Percentiles rank a stretch among this genome's conserved stretches.
phyloP scores from a whole-genome alignment of 2,329 filamentous ascomycete genomes.

The Epichloe scottii region DNA sequence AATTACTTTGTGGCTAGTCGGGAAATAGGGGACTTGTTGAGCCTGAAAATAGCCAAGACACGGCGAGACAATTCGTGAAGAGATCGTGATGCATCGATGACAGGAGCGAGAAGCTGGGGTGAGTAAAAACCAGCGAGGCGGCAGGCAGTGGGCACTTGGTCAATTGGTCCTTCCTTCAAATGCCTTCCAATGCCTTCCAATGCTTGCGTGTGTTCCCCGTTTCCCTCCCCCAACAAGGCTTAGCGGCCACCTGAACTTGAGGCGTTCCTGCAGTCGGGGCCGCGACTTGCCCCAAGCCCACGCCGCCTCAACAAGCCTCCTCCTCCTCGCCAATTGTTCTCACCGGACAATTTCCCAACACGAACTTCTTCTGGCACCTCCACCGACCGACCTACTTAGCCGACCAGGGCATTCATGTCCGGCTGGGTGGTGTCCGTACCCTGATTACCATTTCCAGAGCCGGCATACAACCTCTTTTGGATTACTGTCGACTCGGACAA shows the following conservation, averaged over 20 bases:
- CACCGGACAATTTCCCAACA: neutral
- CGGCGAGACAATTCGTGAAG: neutral
- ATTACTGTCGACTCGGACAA: neutral
- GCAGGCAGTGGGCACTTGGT: too few relatives aligned
- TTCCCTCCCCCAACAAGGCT: neutral
- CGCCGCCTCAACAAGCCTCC: too few relatives aligned
- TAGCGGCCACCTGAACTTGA: slow-evolving; percentile 3
- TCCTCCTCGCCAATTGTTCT: neutral
- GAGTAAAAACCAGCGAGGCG: too few relatives aligned
- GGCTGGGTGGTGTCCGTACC: too few relatives aligned
- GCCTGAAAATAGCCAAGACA: neutral
- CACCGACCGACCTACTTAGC: neutral
- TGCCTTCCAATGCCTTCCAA: neutral
- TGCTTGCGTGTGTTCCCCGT: neutral
- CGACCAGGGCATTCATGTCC: neutral
- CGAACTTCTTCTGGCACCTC: too few relatives aligned
- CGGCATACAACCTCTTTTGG: neutral
- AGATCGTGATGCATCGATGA: too few relatives aligned
- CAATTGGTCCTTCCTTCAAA: neutral
- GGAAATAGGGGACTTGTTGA: too few relatives aligned
- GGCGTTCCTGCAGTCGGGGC: neutral
- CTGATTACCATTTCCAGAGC: neutral
- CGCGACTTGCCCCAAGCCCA: too few relatives aligned
- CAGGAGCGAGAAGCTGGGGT: too few relatives aligned
- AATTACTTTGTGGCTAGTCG: too few relatives aligned